Evolutionary conservation across 805 yeast species (phyloP), one percentile per base, ranked within the genome.

Genomic region (Groenewaldozyma salmanticensis): DNA sequence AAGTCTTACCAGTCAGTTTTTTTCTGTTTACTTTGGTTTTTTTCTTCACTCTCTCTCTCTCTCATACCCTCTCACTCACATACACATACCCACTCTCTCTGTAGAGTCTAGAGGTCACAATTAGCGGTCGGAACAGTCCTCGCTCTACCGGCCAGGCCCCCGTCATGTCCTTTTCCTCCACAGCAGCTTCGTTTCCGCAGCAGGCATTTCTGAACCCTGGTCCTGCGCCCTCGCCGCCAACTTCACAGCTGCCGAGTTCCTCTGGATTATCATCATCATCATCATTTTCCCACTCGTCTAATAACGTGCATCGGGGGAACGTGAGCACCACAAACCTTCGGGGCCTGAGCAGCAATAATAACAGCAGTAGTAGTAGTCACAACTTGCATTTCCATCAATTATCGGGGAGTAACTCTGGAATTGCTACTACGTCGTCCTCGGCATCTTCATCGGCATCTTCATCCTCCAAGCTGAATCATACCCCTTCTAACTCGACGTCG

Each of bases 151-250:
- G n/a, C n/a, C n/a, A n/a, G n/a, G n/a, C n/a, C n/a, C n/a, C n/a
- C n/a, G n/a, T n/a, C n/a, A 67, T 67, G 71, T 65, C 71, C 5
- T 61, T 67, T 39, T 67, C 74, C 19, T 65, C 72, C 19, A 65
- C 74, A 2, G 70, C 74, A 3, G 58, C 67, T 21, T 57, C 58
- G 37, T 65, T 61, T 43, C 65, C 72, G 5, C 66, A 65, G 34
- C 56, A 63, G 38, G 76, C 72, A 45, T 73, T 73, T 55, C 63
- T 71, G 46, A 71, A 72, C 51, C 67, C 74, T 27, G 77, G 77
- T 1, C 76, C 77, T 18, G 77, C 77, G 18, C 77, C 77, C 17
- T 59, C 65, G 45, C 77, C 77, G 4, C 76, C 76, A 4, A 54
- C 27, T 2, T 38, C 31, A 15, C 11, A 38, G 15, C 11, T 27